Base-by-base conservation (phyloP, 169 alveolate genomes). In the Besnoitia besnoiti region DNA sequence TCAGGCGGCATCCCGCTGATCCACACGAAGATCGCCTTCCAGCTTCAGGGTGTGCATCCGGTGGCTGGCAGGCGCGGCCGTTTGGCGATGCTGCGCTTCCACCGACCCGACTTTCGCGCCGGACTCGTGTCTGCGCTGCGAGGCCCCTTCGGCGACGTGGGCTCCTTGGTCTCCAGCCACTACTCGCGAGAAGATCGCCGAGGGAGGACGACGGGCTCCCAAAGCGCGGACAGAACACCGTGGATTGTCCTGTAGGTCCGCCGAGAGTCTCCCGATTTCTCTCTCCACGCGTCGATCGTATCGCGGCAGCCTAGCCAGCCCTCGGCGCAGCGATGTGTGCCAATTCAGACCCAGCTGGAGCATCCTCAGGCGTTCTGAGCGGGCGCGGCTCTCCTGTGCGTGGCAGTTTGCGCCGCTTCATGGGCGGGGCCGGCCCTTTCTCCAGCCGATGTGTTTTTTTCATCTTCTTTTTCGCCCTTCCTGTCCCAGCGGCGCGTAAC, bases 31-130 rank as follows among this genome's bases (percentile, higher is more conserved):
- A 89, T 94, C 46, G 97, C 97, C 10, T 95, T 89, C 80, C 94
- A 95, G 94, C 93, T 96, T 55, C 92, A 84, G 24, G 96, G 97
- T 10, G 94, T 95, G 47, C 67, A 91, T 85, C 98, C 98, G 19
- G 94, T 96, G 67, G 97, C 95, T 42, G 98, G 98, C 55, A 90
- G 91, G 82, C 92, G 94, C 40, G 95, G 96, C 35, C 94, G 95
- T 73, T 79, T 95, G 50, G 96, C 95, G 55, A 92, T 92, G 92
- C 95, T 95, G 85, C 91, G 98, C 44, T 96, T 96, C 92, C 98
- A 96, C 93, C 94, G 94, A 51, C 95, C 96, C 3, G 98, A 96
- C 85, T 95, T 96, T 89, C 96, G 98, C 67, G 55, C 80, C 39
- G 92, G 95, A 14, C 79, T 61, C 39, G 93, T 55, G 91, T 84